A percentile compares a stretch with the other conserved stretches of the same genome.
These are phyloP conservation scores for Neoscytalidium dimidiatum DNA, from an alignment of 2,329 filamentous ascomycete genomes.

Conservation along the genomic window DNA sequence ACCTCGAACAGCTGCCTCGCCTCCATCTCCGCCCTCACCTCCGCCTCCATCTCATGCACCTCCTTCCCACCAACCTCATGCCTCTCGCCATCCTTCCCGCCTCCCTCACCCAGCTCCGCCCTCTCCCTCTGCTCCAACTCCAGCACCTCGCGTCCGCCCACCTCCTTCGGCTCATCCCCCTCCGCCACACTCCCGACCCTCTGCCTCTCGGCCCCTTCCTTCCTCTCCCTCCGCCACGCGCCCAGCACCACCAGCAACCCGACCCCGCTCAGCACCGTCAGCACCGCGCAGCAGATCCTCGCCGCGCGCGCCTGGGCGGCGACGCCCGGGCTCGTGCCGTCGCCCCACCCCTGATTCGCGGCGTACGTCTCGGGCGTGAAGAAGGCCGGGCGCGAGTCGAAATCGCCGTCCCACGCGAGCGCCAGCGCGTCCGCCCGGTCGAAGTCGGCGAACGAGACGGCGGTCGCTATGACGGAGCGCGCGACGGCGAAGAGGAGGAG, in stretches of 20 bases:
- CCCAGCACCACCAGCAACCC: constrained; percentile 35
- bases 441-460: neutral
- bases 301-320: constrained; percentile 42
- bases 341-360: neutral
- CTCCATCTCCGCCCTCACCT: constrained; percentile 34
- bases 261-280: constrained; percentile 34
- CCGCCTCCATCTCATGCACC: constrained; percentile 40
- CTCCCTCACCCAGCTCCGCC: constrained; percentile 35
- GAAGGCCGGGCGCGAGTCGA: neutral
- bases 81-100: constrained; percentile 33
- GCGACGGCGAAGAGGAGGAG: neutral
- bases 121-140: constrained; percentile 35
- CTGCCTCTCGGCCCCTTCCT: neutral
- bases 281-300: constrained; percentile 10
- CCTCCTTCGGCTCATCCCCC: neutral
- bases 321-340: neutral
- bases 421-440: neutral
- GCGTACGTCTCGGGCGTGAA: constrained; percentile 13
- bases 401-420: neutral
- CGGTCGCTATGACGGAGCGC: neutral
- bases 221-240: constrained; percentile 8
- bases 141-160: constrained; percentile 31
- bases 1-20: constrained; percentile 21
- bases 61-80: constrained; percentile 34
- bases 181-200: neutral